These are phyloP conservation scores for Lachnellula hyalina DNA, from an alignment of 2,329 filamentous ascomycete genomes.

Conservation along the genomic window DNA sequence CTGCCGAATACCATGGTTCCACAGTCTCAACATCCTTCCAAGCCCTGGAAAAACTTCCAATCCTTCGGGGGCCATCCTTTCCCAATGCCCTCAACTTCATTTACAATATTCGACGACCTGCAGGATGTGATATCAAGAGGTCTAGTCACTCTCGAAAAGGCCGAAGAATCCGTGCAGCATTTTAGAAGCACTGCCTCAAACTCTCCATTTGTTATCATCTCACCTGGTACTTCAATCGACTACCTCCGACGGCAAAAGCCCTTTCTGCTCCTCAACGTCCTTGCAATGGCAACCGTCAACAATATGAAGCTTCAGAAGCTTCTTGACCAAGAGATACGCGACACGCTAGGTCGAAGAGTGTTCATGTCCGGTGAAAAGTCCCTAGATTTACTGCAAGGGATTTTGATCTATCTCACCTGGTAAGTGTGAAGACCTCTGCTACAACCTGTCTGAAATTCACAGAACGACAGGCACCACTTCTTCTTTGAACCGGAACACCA, in stretches of 20 bases:
- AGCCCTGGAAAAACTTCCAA: neutral
- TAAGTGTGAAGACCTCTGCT: conserved; percentile 27
- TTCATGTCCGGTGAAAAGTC: conserved; percentile 51
- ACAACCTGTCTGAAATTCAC: neutral
- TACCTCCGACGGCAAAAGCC: conserved; percentile 39
- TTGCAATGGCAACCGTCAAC: conserved; percentile 45
- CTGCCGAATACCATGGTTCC: neutral
- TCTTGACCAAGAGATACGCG: conserved; percentile 54
- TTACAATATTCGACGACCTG: conserved; percentile 32
- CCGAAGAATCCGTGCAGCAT: conserved; percentile 1
- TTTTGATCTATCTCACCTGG: conserved; percentile 54
- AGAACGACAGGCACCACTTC: conserved; percentile 15
- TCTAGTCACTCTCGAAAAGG: conserved; percentile 1
- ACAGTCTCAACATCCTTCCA: neutral
- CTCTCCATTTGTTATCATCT: conserved; percentile 10
- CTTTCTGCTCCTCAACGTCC: conserved; percentile 48
- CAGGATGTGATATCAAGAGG: neutral
- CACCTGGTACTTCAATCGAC: conserved; percentile 43
- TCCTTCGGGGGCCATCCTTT: neutral
- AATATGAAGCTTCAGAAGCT: conserved; percentile 47
- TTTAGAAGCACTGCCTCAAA: neutral
- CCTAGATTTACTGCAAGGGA: conserved; percentile 49
- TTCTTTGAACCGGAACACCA: conserved; percentile 23
- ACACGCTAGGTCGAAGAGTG: conserved; percentile 49
- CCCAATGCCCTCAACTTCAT: neutral